Evolutionary conservation across 768 basidiomycete species (phyloP).

Genomic region (Boletus sensibilis): DNA sequence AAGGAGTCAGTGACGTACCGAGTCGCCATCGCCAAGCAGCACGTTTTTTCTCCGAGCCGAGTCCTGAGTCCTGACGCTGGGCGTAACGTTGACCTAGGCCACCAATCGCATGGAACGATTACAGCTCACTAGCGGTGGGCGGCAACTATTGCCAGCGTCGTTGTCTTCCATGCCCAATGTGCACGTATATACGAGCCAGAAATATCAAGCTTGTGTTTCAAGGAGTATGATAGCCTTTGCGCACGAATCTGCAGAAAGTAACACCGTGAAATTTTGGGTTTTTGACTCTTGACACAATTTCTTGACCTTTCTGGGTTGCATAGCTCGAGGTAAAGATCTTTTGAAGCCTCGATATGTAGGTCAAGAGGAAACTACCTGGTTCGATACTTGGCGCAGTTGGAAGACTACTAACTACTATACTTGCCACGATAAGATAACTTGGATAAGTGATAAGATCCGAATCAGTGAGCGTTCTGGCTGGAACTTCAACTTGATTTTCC

Average conservation of each 20-base stretch:
- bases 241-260: neutral
- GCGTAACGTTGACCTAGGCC: neutral
- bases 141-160: too few relatives aligned
- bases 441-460: constrained; percentile 4
- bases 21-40: constrained; percentile 3
- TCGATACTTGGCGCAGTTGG: neutral
- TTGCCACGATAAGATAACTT: neutral
- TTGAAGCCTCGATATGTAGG: neutral
- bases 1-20: neutral
- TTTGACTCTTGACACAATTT: neutral
- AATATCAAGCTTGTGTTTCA: neutral
- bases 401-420: neutral
- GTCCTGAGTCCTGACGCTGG: neutral
- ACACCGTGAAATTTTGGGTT: neutral
- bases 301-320: neutral
- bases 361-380: neutral
- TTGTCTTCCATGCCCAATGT: too few relatives aligned
- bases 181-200: neutral
- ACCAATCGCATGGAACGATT: neutral
- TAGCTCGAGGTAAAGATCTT: neutral
- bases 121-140: too few relatives aligned
- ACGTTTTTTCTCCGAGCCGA: constrained; percentile 9
- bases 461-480: neutral
- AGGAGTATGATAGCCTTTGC: neutral
- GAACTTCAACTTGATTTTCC: neutral